These are phyloP conservation scores for Fusarium algeriense DNA, from an alignment of 2,329 filamentous ascomycete genomes.

Conservation along the genomic window DNA sequence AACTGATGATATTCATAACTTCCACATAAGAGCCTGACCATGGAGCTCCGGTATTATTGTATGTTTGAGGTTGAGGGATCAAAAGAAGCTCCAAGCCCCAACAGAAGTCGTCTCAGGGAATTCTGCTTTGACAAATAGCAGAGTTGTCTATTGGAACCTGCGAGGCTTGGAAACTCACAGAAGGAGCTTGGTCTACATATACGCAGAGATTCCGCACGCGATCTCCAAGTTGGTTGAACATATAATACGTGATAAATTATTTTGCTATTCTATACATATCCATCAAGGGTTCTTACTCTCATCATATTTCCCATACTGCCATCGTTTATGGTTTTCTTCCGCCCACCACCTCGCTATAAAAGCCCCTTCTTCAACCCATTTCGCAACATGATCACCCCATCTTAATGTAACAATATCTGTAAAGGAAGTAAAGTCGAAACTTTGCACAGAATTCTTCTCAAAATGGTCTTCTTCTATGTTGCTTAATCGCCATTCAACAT, in stretches of 20 bases:
- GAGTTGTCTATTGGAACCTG: no score
- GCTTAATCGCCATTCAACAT: constrained; percentile 51
- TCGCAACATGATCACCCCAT: constrained; percentile 43
- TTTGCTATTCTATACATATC: not conserved
- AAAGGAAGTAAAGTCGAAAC: constrained; percentile 46
- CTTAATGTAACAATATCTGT: constrained; percentile 40
- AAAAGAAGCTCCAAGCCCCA: no score
- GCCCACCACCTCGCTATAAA: constrained; percentile 52
- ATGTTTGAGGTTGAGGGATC: no score
- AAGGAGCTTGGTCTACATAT: no score
- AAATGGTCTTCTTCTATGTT: constrained; percentile 45
- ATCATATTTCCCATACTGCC: constrained; percentile 44
- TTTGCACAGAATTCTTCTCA: constrained; percentile 43
- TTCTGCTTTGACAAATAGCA: no score
- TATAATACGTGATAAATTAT: not conserved
- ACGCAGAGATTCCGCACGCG: no score
- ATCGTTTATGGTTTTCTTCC: constrained; percentile 52
- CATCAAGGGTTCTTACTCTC: not conserved
- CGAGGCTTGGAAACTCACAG: no score
- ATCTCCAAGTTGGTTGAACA: not conserved
- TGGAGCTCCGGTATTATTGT: no score
- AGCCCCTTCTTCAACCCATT: constrained; percentile 50
- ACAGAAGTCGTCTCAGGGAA: no score
- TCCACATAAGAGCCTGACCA: no score
- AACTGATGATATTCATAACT: no score